A percentile compares a stretch with the other conserved stretches of the same genome.
Evolutionary conservation across 768 basidiomycete species (phyloP).

Genomic region (Suillus subalutaceus): DNA sequence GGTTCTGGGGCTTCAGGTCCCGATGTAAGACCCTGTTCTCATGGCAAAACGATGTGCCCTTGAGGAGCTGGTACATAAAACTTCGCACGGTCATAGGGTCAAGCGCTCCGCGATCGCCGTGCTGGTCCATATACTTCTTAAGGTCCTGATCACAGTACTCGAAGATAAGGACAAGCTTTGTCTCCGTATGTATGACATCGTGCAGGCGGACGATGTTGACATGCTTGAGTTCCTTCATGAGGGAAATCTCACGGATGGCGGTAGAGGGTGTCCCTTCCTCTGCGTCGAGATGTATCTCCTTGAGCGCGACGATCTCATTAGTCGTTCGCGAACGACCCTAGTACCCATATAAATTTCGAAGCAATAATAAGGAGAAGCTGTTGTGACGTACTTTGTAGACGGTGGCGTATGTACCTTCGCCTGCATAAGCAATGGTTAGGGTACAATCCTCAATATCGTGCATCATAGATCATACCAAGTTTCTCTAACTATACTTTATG

Average conservation of each 20-base stretch:
- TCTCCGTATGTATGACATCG: conserved; percentile 99
- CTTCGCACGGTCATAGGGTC: conserved; percentile 87
- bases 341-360: conserved; percentile 9
- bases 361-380: background rate
- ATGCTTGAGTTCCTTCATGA: conserved; percentile 99
- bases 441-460: background rate
- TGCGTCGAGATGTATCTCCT: conserved; percentile 98
- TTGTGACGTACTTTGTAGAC: conserved; percentile 81
- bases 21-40: conserved; percentile 98
- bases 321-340: conserved; percentile 95
- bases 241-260: conserved; percentile 97
- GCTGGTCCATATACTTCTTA: conserved; percentile 99
- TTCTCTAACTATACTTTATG: conserved; percentile 74
- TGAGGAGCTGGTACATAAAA: conserved; percentile 97
- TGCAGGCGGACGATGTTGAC: conserved; percentile 97
- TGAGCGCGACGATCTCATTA: conserved; percentile 98
- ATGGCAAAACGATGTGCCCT: conserved; percentile 97
- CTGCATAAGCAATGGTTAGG: conserved; percentile 36
- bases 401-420: conserved; percentile 93
- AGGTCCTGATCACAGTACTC: conserved; percentile 98
- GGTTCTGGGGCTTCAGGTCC: conserved; percentile 97
- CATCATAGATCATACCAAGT: conserved; percentile 51
- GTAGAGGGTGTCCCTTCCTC: conserved; percentile 99
- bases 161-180: conserved; percentile 96
- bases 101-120: conserved; percentile 94